These are phyloP conservation scores for Rhodotorula toruloides DNA, from an alignment of 768 basidiomycete species.

Conservation along the genomic window DNA sequence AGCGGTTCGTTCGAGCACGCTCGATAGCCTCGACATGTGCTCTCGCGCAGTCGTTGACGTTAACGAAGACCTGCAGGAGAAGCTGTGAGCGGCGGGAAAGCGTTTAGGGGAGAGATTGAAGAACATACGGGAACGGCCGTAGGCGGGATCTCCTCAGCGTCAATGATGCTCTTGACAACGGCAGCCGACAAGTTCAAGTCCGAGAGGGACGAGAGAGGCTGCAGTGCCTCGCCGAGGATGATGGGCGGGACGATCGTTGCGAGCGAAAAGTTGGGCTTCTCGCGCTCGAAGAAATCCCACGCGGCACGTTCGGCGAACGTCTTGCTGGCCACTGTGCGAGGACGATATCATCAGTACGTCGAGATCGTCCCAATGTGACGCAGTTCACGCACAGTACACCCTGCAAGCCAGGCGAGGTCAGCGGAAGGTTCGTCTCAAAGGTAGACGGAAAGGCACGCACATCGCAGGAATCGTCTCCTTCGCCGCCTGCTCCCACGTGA, in stretches of 20 bases:
- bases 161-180: slow-evolving; percentile 11
- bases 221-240: slow-evolving; percentile 14
- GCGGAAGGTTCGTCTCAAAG: too few species aligned
- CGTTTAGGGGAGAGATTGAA: neutral
- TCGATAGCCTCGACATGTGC: slow-evolving; percentile 6
- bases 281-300: slow-evolving; percentile 26
- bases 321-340: too few species aligned
- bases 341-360: too few species aligned
- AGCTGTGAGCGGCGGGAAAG: neutral
- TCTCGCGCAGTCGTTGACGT: slow-evolving; percentile 3
- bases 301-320: slow-evolving; percentile 30
- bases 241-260: slow-evolving; percentile 27
- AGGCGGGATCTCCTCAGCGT: neutral
- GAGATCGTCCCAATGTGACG: too few species aligned
- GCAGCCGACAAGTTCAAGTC: slow-evolving; percentile 7
- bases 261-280: slow-evolving; percentile 21
- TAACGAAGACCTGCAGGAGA: slow-evolving; percentile 9
- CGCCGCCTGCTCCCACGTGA: slow-evolving; percentile 4
- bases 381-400: neutral
- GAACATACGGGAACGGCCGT: slow-evolving; percentile 5
- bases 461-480: neutral
- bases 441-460: neutral
- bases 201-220: slow-evolving; percentile 1
- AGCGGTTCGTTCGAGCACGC: neutral
- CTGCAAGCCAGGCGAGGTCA: neutral